Evolutionary conservation across 2,329 filamentous ascomycete species (phyloP).

Genomic region (Penicillium paneum): DNA sequence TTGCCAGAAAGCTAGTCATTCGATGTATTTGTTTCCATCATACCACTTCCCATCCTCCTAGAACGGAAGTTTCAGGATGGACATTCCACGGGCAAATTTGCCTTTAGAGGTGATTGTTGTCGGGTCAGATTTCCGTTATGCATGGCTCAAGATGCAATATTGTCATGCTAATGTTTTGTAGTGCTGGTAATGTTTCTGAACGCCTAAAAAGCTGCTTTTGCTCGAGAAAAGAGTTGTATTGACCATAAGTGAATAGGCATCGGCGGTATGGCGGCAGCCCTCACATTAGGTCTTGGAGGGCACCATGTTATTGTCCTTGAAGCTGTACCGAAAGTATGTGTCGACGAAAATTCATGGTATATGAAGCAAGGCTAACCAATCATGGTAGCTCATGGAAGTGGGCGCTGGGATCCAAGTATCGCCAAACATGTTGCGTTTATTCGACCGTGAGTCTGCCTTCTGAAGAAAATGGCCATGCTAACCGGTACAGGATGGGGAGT

Average conservation of each 20-base stretch:
- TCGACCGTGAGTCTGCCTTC: conserved; percentile 52
- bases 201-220: neutral
- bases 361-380: neutral
- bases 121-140: conserved; percentile 26
- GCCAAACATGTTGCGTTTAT: conserved; percentile 73
- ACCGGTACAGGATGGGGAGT: conserved; percentile 33
- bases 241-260: conserved; percentile 26
- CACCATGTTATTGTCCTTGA: conserved; percentile 35
- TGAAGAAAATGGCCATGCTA: neutral
- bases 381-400: conserved; percentile 47
- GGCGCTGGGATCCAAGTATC: conserved; percentile 81
- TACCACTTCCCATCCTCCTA: neutral
- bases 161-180: conserved; percentile 14
- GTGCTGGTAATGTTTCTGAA: conserved; percentile 26
- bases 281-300: conserved; percentile 34
- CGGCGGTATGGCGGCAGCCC: conserved; percentile 36
- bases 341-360: neutral
- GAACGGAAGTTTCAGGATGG: conserved; percentile 15
- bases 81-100: conserved; percentile 23
- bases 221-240: neutral
- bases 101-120: conserved; percentile 34
- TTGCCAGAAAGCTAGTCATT: neutral
- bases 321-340: conserved; percentile 33
- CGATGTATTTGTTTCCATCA: neutral
- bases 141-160: neutral